Base-by-base conservation (phyloP, 78 protist species). In the Capsaspora owczarzaki region DNA sequence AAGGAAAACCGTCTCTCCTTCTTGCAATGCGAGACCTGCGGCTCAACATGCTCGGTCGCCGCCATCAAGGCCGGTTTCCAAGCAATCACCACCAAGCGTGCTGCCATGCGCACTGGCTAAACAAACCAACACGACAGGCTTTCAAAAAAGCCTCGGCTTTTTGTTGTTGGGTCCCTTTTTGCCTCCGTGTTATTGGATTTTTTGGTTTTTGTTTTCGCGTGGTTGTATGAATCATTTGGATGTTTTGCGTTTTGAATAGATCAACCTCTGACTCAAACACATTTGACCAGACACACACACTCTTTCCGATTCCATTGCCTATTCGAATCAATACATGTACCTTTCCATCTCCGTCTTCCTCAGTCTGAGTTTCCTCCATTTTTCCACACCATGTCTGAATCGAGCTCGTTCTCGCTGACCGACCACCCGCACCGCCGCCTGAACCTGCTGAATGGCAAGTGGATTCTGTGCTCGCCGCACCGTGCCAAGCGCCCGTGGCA, bases 1-100 rank as follows among this genome's bases (percentile, higher is more conserved):
- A 91, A 89, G 87, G 86, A 84, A 78, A 90, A 90, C 80, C 91
- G 95, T 75, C 86, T 94, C 63, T 85, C 72, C 88, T 94, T 92
- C 78, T 70, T 94, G 63, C 82, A 74, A 31, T 94, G 97, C 82
- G 89, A 79, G 84, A 35, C 83, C 1, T 93, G 96, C 85, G 81
- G 82, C 66, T 85, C 95, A 6, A 83, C 82, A 61, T 53, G 93
- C 33, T 83, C 93, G 22, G 97, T 94, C 25, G 82, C 91, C 19
- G 82, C 83, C 53, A 92, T 94, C 86, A 93, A 90, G 89, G 82
- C 83, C n/a, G 94, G 94, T 81, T 87, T 80, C 90, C 84, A 84
- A 56, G 92, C 84, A 68, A 46, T 80, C 56, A 80, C 84, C 2
- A 22, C 56, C 43, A 68, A 70, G 78, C 84, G 84, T 70, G 60